These are phyloP conservation scores for Cyclotella choctawhatcheeana DNA, from an alignment of 108 stramenopile species.

Conservation along the genomic window DNA sequence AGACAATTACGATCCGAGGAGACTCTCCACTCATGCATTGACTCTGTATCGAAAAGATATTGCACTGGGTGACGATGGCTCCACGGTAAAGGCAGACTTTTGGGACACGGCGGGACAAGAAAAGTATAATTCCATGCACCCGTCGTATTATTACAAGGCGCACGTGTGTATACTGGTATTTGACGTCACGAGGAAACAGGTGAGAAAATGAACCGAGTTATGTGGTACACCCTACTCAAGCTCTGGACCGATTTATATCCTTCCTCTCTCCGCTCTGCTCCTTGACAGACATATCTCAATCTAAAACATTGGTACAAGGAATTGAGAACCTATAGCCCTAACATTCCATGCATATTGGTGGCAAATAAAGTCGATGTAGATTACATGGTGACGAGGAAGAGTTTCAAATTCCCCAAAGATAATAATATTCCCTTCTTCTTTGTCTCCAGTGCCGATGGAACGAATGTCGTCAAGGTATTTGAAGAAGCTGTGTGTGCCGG, in stretches of 20 bases:
- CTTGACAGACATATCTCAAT: slow-evolving; percentile 80
- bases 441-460: slow-evolving; percentile 86
- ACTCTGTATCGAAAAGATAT: slow-evolving; percentile 74
- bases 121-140: slow-evolving; percentile 83
- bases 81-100: slow-evolving; percentile 60
- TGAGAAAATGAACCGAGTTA: no score
- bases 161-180: slow-evolving; percentile 84
- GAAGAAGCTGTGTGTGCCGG: slow-evolving; percentile 65
- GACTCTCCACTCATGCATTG: slow-evolving; percentile 86
- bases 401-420: slow-evolving; percentile 79
- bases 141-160: slow-evolving; percentile 84
- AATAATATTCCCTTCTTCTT: slow-evolving; percentile 82
- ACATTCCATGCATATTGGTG: slow-evolving; percentile 76
- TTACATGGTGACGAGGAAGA: slow-evolving; percentile 83
- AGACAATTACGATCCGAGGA: slow-evolving; percentile 82
- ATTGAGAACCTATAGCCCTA: slow-evolving; percentile 66
- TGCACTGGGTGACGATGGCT: slow-evolving; percentile 19
- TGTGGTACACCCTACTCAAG: no score
- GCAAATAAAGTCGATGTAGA: slow-evolving; percentile 91
- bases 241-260: no score
- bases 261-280: no score
- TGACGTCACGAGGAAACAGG: slow-evolving; percentile 73
- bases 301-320: slow-evolving; percentile 80
- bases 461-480: slow-evolving; percentile 86
- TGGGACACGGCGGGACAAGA: slow-evolving; percentile 94